Percentiles rank a stretch among this genome's conserved stretches.
phyloP scores from a whole-genome alignment of 345 rosid genomes.

The Clausena lansium region DNA sequence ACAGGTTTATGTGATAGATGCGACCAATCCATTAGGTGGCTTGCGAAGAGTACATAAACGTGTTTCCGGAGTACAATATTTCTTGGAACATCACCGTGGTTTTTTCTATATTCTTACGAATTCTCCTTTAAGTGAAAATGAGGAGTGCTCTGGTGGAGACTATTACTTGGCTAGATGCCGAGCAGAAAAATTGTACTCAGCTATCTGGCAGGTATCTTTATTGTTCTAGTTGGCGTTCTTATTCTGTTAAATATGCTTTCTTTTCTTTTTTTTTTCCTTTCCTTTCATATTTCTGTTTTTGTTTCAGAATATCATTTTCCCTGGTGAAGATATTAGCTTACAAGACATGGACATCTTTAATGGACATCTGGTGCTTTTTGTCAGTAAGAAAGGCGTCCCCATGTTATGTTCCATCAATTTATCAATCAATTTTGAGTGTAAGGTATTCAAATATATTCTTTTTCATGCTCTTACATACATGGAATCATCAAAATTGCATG shows the following conservation, averaged over 20 bases:
- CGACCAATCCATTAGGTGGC: conserved; percentile 46
- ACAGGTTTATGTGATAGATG: conserved; percentile 77
- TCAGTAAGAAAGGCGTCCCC: conserved; percentile 53
- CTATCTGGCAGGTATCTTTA: conserved; percentile 57
- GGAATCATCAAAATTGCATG: neutral
- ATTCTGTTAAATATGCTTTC: neutral
- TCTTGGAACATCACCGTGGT: conserved; percentile 79
- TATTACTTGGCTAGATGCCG: conserved; percentile 60
- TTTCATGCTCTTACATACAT: neutral
- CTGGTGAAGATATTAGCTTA: conserved; percentile 55
- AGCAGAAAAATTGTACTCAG: conserved; percentile 43
- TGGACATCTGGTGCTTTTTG: conserved; percentile 69
- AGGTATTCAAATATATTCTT: conserved; percentile 41
- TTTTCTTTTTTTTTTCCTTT: neutral
- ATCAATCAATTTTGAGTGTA: conserved; percentile 40
- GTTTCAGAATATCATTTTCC: conserved; percentile 56
- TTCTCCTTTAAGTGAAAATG: conserved; percentile 45
- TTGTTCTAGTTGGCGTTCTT: neutral
- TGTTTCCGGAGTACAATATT: conserved; percentile 61
- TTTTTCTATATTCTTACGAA: conserved; percentile 74
- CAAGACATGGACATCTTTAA: conserved; percentile 85
- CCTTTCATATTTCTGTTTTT: conserved; percentile 10
- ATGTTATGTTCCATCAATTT: conserved; percentile 68
- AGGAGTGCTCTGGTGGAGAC: conserved; percentile 40
- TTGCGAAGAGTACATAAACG: conserved; percentile 57